Base-by-base conservation (phyloP, 768 basidiomycete species). In the Dentipellis sp. region DNA sequence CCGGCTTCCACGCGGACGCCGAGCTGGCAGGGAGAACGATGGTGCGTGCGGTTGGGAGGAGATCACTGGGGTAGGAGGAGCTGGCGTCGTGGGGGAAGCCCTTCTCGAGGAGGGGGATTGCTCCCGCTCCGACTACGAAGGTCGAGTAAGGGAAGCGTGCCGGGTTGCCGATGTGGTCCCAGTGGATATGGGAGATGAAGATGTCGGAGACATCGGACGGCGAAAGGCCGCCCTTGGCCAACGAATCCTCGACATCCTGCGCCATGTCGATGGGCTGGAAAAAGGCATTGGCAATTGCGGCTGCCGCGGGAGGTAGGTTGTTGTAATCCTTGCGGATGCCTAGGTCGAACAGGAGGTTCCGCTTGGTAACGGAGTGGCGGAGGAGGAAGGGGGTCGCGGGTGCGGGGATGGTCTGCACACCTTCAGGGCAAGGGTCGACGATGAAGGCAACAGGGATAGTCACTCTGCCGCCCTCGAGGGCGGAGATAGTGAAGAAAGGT, bases 131-230 rank as follows among this genome's bases (percentile, higher is more conserved):
- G 23, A 59, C 22, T 42, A 63, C 19, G 50, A 63, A 60, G 10
- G 14, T 10, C n/a, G 62, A 49, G 40, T 38, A 42, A 34, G 59
- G 38, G 47, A 63, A 63, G 21, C 34, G 52, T 21, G 54, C 21
- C 11, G 57, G 55, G 14, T 61, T 52, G 46, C 60, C 62, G 52
- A 61, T 52, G 38, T 57, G 55, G 52, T 59, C 50, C 47, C 50
- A 62, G 46, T 62, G 56, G 4, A 60, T 29, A 46, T 60, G 61
- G 14, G 53, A 55, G 10, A 57, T 19, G 22, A 57, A n/a, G 22
- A 58, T 42, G 21, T 51, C 36, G 10, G 35, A 23, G n/a, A 62
- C 35, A 3, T 45, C 19, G 2, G 22, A 29, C 8, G 59, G 56
- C 7, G 52, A 12, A 12, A 62, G 19, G 4, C 59, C 61, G 36